Evolutionary conservation across 1,284 basidiomycete species (phyloP), one percentile per base, ranked within the genome.

Genomic region (Trichosporon sp.): DNA sequence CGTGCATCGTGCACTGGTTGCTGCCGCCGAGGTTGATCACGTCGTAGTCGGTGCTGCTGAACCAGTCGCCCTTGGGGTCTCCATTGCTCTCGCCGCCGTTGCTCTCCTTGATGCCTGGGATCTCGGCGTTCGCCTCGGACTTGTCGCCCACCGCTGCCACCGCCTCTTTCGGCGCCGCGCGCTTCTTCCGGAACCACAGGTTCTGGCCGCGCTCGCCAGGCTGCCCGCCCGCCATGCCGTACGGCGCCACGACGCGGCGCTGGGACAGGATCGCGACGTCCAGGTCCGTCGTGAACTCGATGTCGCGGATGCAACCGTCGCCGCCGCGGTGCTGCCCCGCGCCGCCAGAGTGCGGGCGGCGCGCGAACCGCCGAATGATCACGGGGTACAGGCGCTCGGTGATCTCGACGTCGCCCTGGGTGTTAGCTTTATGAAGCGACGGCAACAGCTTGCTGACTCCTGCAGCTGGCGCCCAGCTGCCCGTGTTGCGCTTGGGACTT

Each of bases 11-110:
- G 60, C 93, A 87, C 1, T 92, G 92, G 60, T 91, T 91, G 80
- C 95, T 95, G 9, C 94, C 93, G 29, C 94, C 93, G 62, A 98
- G 89, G 78, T 95, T 96, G 78, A 97, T 90, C 25, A 69, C 38
- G 35, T 87, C 84, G 31, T 93, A 86, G 21, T 87, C 69, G 9
- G 73, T 56, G 25, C 76, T 27, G 21, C 44, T 68, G 23, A 65
- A 68, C 47, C 56, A 60, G 56, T 31, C 51, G 29, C 35, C 65
- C 63, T 38, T 23, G 67, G 66, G 62, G 13, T 51, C 35, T 1
- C n/a, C 38, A 2, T 44, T 44, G 18, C 13, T 44, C 18, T 13
- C 42, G 13, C 6, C 42, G 38, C 6, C 15, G 6, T 21, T 21
- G 23, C 25, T 25, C 42, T 47, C 29, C 31, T 35, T 62, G 60